A percentile compares a stretch with the other conserved stretches of the same genome.
phyloP scores from a whole-genome alignment of 345 rosid genomes.

The Litchi chinensis region DNA sequence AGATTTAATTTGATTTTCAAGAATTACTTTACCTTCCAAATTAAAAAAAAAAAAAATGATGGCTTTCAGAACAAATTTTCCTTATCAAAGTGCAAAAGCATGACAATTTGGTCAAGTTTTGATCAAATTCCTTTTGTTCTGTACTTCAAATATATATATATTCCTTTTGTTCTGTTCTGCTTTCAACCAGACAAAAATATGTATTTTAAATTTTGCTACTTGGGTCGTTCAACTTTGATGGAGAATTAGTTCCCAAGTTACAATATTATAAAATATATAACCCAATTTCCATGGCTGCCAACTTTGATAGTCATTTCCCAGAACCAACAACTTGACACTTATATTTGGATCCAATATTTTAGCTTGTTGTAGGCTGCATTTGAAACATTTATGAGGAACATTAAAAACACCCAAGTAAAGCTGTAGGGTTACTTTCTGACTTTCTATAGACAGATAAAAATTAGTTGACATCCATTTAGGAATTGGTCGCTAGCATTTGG shows the following conservation, averaged over 20 bases:
- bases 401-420: neutral
- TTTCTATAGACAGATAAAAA: neutral
- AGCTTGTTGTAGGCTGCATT: neutral
- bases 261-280: neutral
- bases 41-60: no score
- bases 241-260: neutral
- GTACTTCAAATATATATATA: no score
- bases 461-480: neutral
- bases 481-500: no score
- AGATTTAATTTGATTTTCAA: no score
- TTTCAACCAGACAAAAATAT: no score
- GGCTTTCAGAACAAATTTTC: no score
- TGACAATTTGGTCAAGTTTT: no score
- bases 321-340: neutral
- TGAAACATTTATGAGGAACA: neutral
- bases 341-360: neutral
- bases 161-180: neutral
- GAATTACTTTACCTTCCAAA: no score
- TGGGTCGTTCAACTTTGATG: no score
- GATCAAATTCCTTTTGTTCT: neutral
- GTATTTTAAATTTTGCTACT: no score
- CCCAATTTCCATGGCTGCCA: constrained; percentile 1
- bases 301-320: neutral
- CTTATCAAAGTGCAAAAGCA: no score
- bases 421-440: neutral